Conservation (phyloP, 139 green algal species). For the Marvania coccoides region DNA sequence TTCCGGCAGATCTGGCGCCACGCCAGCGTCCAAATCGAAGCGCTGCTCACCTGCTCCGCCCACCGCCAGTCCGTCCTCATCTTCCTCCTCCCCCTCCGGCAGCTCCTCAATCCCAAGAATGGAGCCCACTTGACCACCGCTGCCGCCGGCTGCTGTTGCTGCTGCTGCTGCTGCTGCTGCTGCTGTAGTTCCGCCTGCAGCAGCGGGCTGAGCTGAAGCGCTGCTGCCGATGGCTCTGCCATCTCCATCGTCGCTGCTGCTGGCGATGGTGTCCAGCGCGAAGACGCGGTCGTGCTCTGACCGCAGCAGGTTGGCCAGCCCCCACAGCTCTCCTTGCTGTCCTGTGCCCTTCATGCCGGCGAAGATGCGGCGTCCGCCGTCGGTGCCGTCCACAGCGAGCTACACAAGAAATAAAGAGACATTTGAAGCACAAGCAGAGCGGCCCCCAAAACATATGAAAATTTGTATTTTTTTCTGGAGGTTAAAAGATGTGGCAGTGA, state of each 20-base stretch:
- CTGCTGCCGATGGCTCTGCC: neutral
- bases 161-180: slow-evolving; percentile 1
- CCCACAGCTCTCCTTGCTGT: slow-evolving; percentile 50
- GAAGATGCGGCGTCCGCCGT: no score
- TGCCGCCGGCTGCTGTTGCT: neutral
- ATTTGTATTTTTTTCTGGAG: neutral
- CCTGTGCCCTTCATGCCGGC: slow-evolving; percentile 22
- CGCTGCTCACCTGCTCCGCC: neutral
- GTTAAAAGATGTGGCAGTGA: no score
- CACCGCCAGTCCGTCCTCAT: no score
- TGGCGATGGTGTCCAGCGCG: neutral
- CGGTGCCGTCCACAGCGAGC: no score
- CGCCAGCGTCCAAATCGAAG: no score
- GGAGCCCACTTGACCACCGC: neutral
- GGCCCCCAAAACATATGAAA: neutral
- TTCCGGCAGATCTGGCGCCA: no score
- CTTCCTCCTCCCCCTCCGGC: neutral
- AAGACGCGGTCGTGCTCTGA: neutral
- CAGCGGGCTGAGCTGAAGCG: neutral
- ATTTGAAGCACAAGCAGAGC: neutral
- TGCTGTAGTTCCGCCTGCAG: neutral
- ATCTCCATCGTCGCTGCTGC: neutral
- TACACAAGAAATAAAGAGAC: no score
- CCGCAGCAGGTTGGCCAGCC: slow-evolving; percentile 43
- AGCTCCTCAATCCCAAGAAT: neutral